Conservation (phyloP, 805 yeast species). For the Nakazawaea pomicola region DNA sequence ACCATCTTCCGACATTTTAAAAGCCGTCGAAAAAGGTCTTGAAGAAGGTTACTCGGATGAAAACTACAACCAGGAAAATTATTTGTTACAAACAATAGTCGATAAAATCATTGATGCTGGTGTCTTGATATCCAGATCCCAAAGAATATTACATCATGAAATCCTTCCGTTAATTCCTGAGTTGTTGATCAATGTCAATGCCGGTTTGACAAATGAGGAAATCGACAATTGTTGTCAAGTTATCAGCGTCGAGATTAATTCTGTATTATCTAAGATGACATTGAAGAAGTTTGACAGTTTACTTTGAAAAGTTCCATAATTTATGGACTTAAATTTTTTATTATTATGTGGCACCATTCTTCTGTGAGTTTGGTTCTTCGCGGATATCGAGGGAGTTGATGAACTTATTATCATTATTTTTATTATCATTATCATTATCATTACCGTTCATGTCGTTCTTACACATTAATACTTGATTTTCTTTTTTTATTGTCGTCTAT, state of each 20-base stretch:
- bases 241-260: conserved; percentile 26
- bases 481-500: no score
- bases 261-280: conserved; percentile 15
- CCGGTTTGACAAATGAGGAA: conserved; percentile 41
- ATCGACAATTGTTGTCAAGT: conserved; percentile 35
- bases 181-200: conserved; percentile 45
- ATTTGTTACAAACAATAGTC: conserved; percentile 61
- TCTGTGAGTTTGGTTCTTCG: no score
- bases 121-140: conserved; percentile 48
- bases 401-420: no score
- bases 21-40: conserved; percentile 40
- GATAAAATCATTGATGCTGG: conserved; percentile 48
- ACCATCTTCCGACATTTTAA: conserved; percentile 31
- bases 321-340: no score
- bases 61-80: conserved; percentile 47
- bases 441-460: no score
- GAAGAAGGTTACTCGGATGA: conserved; percentile 36
- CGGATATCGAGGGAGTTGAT: no score
- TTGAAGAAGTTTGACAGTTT: conserved; percentile 12
- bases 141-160: conserved; percentile 73
- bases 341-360: no score
- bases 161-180: conserved; percentile 63
- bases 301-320: no score
- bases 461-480: no score
- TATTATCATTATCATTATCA: no score